Evolutionary conservation across 2,329 filamentous ascomycete species (phyloP), one percentile per base, ranked within the genome.

Genomic region (Parastagonospora avenae): DNA sequence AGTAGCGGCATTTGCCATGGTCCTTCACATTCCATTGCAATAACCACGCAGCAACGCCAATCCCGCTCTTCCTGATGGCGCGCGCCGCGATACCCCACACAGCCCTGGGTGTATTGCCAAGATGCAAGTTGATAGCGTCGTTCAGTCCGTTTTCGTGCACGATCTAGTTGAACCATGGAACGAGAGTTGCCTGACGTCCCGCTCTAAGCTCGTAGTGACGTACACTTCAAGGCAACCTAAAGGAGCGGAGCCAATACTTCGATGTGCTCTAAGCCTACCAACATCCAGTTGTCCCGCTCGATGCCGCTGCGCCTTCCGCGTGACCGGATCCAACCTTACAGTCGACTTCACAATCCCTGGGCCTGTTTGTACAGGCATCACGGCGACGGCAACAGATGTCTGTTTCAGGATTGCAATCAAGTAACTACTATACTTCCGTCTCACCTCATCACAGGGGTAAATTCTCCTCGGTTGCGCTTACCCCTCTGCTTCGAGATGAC

Each of bases 241-340:
- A n/a, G 27, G 31, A 39, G 24, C 16, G 12, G 15, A 46, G 45
- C 46, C 46, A 54, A 50, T 49, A 57, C 44, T 27, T 32, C 10
- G 29, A 8, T 35, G 44, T 16, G n/a, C 12, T 15, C 16, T 8
- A 24, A 32, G 16, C 36, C 28, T 19, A 40, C 19, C 36, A 47
- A n/a, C 37, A 24, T 33, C 37, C 30, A 42, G 38, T n/a, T 29
- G 30, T 48, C 37, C 45, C 44, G 50, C 42, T 50, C 35, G 27
- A 42, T 41, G 33, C 41, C 50, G 50, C 51, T 51, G 46, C 51
- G 51, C 50, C 45, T 52, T 56, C 52, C 57, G 55, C 53, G 48
- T 60, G 50, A 60, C 55, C 50, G 52, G 50, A 49, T 43, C 47
- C 47, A 49, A 42, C 46, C 29, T 46, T 51, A 33, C 42, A 44